Percentiles rank a stretch among this genome's conserved stretches.
phyloP scores from a whole-genome alignment of 1,284 basidiomycete genomes.

The Porphyrellus sp. region DNA sequence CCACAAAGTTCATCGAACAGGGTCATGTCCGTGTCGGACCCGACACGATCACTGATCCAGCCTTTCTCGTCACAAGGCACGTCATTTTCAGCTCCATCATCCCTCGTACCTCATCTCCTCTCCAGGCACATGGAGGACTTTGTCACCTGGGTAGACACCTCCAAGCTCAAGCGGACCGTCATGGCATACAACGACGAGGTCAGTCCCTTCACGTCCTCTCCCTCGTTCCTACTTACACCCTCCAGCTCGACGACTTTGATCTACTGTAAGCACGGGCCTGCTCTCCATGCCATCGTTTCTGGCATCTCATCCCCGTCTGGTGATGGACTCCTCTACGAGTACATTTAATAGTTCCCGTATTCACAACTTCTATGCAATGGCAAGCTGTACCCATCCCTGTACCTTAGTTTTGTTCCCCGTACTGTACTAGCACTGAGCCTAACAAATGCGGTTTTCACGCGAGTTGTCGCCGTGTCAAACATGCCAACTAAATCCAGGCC shows the following conservation, averaged over 20 bases:
- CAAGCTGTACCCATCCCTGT: neutral
- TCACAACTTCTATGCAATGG: neutral
- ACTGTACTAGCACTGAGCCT: conserved; percentile 6
- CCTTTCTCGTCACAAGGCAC: conserved; percentile 89
- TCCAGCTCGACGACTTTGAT: conserved; percentile 87
- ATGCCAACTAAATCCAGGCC: conserved; percentile 5
- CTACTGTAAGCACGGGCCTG: conserved; percentile 51
- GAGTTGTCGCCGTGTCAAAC: conserved; percentile 18
- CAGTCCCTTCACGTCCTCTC: conserved; percentile 17
- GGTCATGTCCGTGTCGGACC: conserved; percentile 97
- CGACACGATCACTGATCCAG: conserved; percentile 94
- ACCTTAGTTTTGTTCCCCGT: neutral
- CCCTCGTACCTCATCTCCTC: conserved; percentile 5
- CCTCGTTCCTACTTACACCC: conserved; percentile 10
- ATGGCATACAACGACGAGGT: conserved; percentile 98
- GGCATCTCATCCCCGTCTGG: neutral
- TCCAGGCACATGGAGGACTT: conserved; percentile 96
- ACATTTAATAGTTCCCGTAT: conserved; percentile 5
- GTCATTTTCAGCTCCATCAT: conserved; percentile 15
- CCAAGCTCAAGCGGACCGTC: conserved; percentile 93
- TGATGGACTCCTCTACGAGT: conserved; percentile 1
- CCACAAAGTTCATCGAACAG: conserved; percentile 96
- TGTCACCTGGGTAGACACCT: conserved; percentile 99
- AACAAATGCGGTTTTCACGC: conserved; percentile 26
- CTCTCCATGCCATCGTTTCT: neutral